Base-by-base conservation (phyloP, 768 basidiomycete genomes). In the Termitomyces sp. region DNA sequence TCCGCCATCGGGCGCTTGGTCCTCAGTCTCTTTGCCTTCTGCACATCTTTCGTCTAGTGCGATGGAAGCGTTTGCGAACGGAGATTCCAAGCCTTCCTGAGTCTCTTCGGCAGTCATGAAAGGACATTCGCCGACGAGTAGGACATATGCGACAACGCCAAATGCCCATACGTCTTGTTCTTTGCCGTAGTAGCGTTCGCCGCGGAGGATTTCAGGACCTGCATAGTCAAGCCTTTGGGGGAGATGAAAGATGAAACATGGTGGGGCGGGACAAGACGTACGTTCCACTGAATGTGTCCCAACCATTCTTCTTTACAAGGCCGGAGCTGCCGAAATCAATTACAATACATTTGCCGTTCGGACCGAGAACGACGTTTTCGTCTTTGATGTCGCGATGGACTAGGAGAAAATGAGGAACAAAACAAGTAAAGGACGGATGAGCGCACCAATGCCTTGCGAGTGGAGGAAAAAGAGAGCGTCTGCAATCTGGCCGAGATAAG, bases 151-250 rank as follows among this genome's bases (percentile, higher is more conserved):
- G 25, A 99, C 94, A 29, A 98, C 95, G 14, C 96, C 96, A 62
- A 96, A 92, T 0, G 96, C 96, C 96, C 96, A 99, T 3, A 98
- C 91, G 67, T 99, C 96, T 74, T 98, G 96, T 71, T 96, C 94
- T 70, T 95, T 96, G 40, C 96, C 97, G 65, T 91, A 83, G 72
- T 99, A 99, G 54, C 92, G 85, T 71, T 97, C 94, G 3, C 96
- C 96, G 17, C 94, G 87, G 36, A 99, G 76, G 60, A 99, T 98
- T 73, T 99, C 96, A 43, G 96, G 97, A 9, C 92, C 93, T 15
- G 96, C 96, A 71, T 98, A 98, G 73, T 96, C 94, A 67, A 94
- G 77, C 17, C 92, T 94, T 63, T 56, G 60, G 54, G 63, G 56
- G 62, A 65, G 65, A 38, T 29, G 17, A 50, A 25, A 45, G 57